These are phyloP conservation scores for Elsinoe australis DNA, from an alignment of 2,329 filamentous ascomycete genomes.

Conservation along the genomic window DNA sequence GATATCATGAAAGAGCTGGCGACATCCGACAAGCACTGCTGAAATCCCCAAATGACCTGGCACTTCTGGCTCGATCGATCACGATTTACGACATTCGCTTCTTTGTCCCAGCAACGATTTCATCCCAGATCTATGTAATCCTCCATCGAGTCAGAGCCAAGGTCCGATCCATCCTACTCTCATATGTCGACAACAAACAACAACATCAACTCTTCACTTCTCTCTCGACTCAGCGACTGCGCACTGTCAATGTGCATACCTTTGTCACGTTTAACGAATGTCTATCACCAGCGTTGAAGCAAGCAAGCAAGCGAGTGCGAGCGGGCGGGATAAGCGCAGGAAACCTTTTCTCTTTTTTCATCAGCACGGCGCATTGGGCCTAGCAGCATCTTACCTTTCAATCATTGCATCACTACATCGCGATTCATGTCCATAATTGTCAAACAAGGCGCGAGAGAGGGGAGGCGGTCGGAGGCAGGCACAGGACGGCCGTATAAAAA, in stretches of 20 bases:
- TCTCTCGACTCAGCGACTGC: slow-evolving; percentile 12
- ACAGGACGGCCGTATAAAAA: slow-evolving; percentile 8
- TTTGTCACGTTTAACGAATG: slow-evolving; percentile 4
- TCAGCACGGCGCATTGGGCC: slow-evolving; percentile 3
- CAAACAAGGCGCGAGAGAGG: too few relatives aligned
- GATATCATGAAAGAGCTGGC: too few relatives aligned
- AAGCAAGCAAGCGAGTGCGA: background rate
- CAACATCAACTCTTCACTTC: slow-evolving; percentile 8
- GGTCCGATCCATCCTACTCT: background rate
- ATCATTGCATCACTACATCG: background rate
- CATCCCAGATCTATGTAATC: background rate
- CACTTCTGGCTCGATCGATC: background rate
- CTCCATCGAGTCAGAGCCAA: slow-evolving; percentile 1
- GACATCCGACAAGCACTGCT: background rate
- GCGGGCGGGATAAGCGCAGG: background rate
- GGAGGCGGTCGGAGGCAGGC: background rate
- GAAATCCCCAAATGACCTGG: too few relatives aligned
- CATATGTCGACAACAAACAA: background rate
- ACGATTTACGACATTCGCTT: slow-evolving; percentile 12
- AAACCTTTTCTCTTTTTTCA: slow-evolving; percentile 1
- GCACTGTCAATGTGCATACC: background rate
- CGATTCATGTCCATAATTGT: slow-evolving; percentile 10
- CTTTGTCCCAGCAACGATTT: background rate
- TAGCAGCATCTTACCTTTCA: background rate
- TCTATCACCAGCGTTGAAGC: slow-evolving; percentile 6